A percentile compares a stretch with the other conserved stretches of the same genome.
These are phyloP conservation scores for Immersiporthe knoxdaviesiana DNA, from an alignment of 2,329 filamentous ascomycete species.

Conservation along the genomic window DNA sequence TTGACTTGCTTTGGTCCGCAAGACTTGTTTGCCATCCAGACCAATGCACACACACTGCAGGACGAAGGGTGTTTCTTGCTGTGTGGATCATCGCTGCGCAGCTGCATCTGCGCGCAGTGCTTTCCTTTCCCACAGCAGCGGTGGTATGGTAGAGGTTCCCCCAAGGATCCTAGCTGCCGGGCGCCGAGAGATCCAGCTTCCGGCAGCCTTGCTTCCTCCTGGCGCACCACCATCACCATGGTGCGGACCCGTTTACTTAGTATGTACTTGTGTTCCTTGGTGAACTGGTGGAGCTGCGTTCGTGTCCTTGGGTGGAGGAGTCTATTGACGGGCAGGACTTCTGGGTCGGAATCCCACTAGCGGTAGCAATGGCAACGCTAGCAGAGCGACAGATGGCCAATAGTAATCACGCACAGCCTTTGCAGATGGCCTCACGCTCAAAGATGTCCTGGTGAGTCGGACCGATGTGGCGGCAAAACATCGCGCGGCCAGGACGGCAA, in stretches of 20 bases:
- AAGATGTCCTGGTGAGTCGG: background rate
- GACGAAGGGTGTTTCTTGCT: background rate
- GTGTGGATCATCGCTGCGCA: background rate
- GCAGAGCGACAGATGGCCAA: background rate
- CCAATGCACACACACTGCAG: background rate
- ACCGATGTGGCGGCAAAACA: background rate
- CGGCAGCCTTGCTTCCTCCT: background rate
- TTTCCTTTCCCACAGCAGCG: background rate
- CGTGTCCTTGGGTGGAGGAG: conserved; percentile 1
- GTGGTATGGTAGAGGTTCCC: too few species aligned
- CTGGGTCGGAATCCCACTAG: background rate
- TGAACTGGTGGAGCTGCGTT: conserved; percentile 8
- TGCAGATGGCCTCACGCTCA: background rate
- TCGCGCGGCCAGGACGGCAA: background rate
- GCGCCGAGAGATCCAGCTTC: background rate
- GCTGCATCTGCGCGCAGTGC: background rate
- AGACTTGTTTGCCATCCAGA: background rate
- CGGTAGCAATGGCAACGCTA: conserved; percentile 6
- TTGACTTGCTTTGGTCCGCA: background rate
- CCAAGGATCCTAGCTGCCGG: too few species aligned
- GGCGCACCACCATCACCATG: background rate
- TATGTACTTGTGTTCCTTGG: too few species aligned
- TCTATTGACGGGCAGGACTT: background rate
- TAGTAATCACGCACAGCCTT: background rate
- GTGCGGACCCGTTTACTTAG: conserved; percentile 10